These are phyloP conservation scores for Millerozyma miso DNA, from an alignment of 805 yeast species.

Conservation along the genomic window DNA sequence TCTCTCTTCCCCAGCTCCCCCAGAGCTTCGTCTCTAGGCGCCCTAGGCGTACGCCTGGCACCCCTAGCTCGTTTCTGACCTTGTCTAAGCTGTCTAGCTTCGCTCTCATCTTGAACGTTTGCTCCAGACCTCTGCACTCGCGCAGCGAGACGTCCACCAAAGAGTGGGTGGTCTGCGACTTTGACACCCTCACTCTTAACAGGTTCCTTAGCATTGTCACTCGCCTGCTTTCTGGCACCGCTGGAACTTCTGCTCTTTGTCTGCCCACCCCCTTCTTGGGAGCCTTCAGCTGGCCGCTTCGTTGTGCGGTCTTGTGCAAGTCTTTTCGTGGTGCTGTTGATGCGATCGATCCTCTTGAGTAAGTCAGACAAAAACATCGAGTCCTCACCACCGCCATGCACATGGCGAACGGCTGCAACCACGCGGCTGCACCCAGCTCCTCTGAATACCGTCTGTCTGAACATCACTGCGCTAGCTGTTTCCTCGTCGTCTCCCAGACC, in stretches of 20 bases:
- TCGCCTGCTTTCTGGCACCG: constrained; percentile 3
- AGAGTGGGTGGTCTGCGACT: constrained; percentile 19
- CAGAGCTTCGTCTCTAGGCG: background rate
- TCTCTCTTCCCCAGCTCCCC: background rate
- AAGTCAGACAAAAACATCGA: constrained; percentile 29
- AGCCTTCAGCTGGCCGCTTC: constrained; percentile 4
- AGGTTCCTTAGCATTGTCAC: background rate
- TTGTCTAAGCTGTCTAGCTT: constrained; percentile 2
- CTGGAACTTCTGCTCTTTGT: background rate
- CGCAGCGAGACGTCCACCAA: background rate
- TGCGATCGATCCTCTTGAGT: constrained; percentile 33
- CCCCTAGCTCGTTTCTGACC: background rate
- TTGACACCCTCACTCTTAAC: constrained; percentile 7
- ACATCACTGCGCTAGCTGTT: too few species aligned
- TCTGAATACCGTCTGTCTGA: background rate
- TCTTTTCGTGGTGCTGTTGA: constrained; percentile 15
- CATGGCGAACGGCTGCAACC: background rate
- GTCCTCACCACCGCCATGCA: constrained; percentile 3
- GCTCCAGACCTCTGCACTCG: constrained; percentile 2
- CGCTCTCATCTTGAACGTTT: background rate
- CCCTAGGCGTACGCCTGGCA: constrained; percentile 1
- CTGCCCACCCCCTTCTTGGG: constrained; percentile 2
- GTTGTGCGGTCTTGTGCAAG: constrained; percentile 2
- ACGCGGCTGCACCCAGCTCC: background rate
- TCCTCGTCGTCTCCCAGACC: too few species aligned